Evolutionary conservation across 495 filamentous ascomycete genomes (phyloP), one percentile per base, ranked within the genome.

Genomic region (Paragyromitra xinjiangensis): DNA sequence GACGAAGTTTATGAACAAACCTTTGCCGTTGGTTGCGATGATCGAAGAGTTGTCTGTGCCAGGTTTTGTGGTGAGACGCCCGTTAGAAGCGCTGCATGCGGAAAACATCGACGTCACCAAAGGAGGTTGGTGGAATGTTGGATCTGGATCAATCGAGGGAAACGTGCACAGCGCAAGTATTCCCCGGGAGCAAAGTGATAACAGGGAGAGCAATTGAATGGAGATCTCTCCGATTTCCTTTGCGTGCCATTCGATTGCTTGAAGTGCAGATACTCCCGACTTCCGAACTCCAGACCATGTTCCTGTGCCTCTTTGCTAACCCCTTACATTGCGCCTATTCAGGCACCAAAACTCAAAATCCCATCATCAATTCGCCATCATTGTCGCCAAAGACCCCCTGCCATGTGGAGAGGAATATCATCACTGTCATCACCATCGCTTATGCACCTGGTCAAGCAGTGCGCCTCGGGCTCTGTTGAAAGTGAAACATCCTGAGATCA

Each of bases 61-160:
- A 22, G 14, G 34, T 19, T 67, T 51, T 67, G 42, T 16, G 11
- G 40, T 34, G 9, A 44, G 65, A 62, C 44, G 63, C 61, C 64
- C 53, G 51, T 48, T 55, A 19, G 12, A 39, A 55, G 19, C 34
- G 4, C 79, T 83, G 19, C 82, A 86, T 55, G 84, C 86, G 6
- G 83, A 83, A 71, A 79, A 78, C 22, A 80, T 86, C 40, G 77
- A 74, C 59, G 84, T 87, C 71, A 84, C 85, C 51, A 85, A 85
- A 7, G 79, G 84, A 19, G 71, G 6, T 40, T 85, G 3, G 1
- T n/a, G 59, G 37, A 62, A 37, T 26, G 26, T 12, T 29, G 55
- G 55, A 58, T 58, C 55, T 58, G 4, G 55, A 58, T 58, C 22
- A 29, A 53, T 53, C 29, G 50, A 53, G 50, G 19, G 22, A 53